A percentile compares a stretch with the other conserved stretches of the same genome.
These are phyloP conservation scores for Tolypocladium endophyticum DNA, from an alignment of 2,329 filamentous ascomycete genomes.

Conservation along the genomic window DNA sequence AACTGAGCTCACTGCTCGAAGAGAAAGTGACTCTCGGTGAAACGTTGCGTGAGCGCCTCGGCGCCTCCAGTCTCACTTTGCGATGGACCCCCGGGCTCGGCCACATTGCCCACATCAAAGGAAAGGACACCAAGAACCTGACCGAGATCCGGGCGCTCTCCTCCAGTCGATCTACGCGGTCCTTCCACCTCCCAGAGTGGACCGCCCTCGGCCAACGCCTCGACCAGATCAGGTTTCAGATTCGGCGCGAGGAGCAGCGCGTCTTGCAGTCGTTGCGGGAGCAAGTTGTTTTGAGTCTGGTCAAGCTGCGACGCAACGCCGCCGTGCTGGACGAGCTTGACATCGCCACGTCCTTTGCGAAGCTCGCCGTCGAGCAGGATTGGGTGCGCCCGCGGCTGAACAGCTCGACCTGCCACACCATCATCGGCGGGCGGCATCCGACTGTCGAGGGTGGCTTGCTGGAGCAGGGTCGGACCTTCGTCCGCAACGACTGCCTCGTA, in stretches of 20 bases:
- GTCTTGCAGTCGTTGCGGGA: slow-evolving; percentile 68
- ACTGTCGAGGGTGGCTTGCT: slow-evolving; percentile 79
- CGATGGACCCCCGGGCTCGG: slow-evolving; percentile 82
- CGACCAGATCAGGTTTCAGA: slow-evolving; percentile 66
- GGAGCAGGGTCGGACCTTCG: slow-evolving; percentile 71
- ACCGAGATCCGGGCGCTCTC: slow-evolving; percentile 41
- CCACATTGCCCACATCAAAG: slow-evolving; percentile 84
- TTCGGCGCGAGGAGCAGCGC: slow-evolving; percentile 73
- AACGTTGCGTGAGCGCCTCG: slow-evolving; percentile 49
- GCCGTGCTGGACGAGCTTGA: slow-evolving; percentile 90
- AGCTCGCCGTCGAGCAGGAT: slow-evolving; percentile 62
- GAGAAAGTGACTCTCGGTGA: slow-evolving; percentile 53
- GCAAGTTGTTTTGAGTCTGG: slow-evolving; percentile 68
- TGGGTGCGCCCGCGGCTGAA: slow-evolving; percentile 67
- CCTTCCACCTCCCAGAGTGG: slow-evolving; percentile 80
- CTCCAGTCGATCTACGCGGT: slow-evolving; percentile 72
- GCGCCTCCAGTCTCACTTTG: slow-evolving; percentile 58
- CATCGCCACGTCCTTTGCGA: slow-evolving; percentile 76
- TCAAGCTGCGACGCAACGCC: slow-evolving; percentile 81
- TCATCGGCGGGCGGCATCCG: slow-evolving; percentile 80
- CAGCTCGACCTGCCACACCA: slow-evolving; percentile 53
- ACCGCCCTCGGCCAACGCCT: slow-evolving; percentile 67
- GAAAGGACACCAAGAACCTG: slow-evolving; percentile 51
- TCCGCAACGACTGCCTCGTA: slow-evolving; percentile 76
- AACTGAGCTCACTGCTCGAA: slow-evolving; percentile 47